These are phyloP conservation scores for Pseudopithomyces chartarum DNA, from an alignment of 2,329 filamentous ascomycete genomes.

Conservation along the genomic window DNA sequence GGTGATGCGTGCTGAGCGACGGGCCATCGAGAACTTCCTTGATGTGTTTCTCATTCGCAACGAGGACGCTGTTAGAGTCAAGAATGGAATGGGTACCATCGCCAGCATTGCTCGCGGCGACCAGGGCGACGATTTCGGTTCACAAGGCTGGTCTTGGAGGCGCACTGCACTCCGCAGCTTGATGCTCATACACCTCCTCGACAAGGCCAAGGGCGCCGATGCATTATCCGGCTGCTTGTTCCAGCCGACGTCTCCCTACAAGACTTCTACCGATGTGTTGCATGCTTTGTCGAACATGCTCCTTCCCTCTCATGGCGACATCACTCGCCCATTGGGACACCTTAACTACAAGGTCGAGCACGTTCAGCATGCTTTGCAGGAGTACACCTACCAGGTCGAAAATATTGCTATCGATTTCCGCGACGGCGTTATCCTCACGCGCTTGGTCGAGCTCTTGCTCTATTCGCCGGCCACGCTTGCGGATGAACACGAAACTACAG, in stretches of 20 bases:
- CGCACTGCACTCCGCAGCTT: conserved; percentile 63
- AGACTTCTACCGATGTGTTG: conserved; percentile 61
- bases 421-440: conserved; percentile 64
- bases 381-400: conserved; percentile 61
- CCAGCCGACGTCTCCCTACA: conserved; percentile 56
- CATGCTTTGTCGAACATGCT: conserved; percentile 59
- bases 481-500: conserved; percentile 42
- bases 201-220: conserved; percentile 55
- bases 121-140: conserved; percentile 46
- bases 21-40: conserved; percentile 58
- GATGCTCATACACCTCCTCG: conserved; percentile 64
- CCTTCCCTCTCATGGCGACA: conserved; percentile 63
- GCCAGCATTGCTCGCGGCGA: conserved; percentile 45
- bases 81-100: conserved; percentile 45
- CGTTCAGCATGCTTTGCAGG: conserved; percentile 62
- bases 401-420: conserved; percentile 68
- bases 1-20: conserved; percentile 43
- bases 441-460: conserved; percentile 63
- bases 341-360: conserved; percentile 61
- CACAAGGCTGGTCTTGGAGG: conserved; percentile 56
- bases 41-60: conserved; percentile 63
- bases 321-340: conserved; percentile 60
- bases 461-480: conserved; percentile 46
- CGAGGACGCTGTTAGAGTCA: conserved; percentile 56
- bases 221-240: conserved; percentile 55